phyloP scores from a whole-genome alignment of 208 protist species.

The Leishmania amazonensis region DNA sequence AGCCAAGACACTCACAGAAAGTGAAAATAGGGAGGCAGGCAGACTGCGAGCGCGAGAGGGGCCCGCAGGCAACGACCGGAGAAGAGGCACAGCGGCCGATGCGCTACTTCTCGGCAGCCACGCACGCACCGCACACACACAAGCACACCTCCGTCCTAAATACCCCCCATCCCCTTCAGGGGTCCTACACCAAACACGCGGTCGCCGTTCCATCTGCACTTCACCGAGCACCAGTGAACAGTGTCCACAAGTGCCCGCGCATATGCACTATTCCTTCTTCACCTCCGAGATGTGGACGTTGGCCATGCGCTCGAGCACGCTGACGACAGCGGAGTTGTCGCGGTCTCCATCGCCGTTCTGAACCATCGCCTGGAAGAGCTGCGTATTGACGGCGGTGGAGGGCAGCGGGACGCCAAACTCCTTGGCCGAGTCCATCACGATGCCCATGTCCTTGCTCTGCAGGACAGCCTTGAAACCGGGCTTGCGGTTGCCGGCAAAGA shows the following conservation, averaged over 20 bases:
- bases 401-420: conserved; percentile 91
- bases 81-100: not conserved
- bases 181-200: not conserved
- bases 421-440: conserved; percentile 91
- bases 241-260: not conserved
- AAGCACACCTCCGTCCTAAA: too few species aligned
- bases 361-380: conserved; percentile 93
- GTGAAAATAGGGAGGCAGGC: not conserved
- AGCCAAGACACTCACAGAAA: not conserved
- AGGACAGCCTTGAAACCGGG: conserved; percentile 96
- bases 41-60: not conserved
- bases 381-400: conserved; percentile 86
- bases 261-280: conserved; percentile 30
- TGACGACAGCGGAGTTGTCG: conserved; percentile 94
- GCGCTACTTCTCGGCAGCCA: not conserved
- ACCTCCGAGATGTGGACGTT: conserved; percentile 83
- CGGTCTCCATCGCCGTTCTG: conserved; percentile 88
- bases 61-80: not conserved
- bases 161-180: not conserved
- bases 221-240: not conserved
- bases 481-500: conserved; percentile 93
- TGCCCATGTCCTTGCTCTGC: conserved; percentile 95
- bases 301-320: conserved; percentile 91
- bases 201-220: not conserved
- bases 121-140: not conserved